Evolutionary conservation across 2,329 filamentous ascomycete genomes (phyloP).

Genomic region (Simplicillium aogashimaense): DNA sequence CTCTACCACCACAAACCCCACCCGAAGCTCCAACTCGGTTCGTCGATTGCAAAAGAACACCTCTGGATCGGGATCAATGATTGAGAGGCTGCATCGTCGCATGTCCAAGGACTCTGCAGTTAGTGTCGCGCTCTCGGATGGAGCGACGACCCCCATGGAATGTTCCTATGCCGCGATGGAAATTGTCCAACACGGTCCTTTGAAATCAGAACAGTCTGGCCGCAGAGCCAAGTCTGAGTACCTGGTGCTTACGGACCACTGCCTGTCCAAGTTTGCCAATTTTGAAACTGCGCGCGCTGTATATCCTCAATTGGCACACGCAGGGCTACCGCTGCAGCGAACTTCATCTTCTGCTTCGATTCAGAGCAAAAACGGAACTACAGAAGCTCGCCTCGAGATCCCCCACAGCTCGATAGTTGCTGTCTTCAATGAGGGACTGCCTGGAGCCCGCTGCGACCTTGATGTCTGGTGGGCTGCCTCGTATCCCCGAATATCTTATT

Average conservation of each 20-base stretch:
- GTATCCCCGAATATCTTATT: constrained; percentile 32
- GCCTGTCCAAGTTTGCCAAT: constrained; percentile 39
- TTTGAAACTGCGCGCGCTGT: constrained; percentile 34
- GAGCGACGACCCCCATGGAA: constrained; percentile 17
- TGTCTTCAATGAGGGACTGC: constrained; percentile 40
- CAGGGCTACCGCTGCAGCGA: constrained; percentile 12
- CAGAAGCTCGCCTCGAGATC: constrained; percentile 33
- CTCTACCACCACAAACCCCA: constrained; percentile 18
- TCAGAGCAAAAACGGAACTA: constrained; percentile 18
- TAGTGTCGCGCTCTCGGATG: constrained; percentile 19
- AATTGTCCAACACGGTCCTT: constrained; percentile 31
- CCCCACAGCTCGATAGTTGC: constrained; percentile 41
- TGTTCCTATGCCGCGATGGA: constrained; percentile 25
- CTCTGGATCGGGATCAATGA: constrained; percentile 28
- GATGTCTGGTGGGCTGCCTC: constrained; percentile 47
- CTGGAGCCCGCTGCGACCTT: constrained; percentile 37
- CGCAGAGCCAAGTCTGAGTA: constrained; percentile 40
- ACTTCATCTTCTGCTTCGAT: constrained; percentile 13
- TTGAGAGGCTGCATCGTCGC: constrained; percentile 29
- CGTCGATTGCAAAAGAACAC: constrained; percentile 26
- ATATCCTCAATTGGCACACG: constrained; percentile 33
- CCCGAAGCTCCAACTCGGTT: constrained; percentile 19
- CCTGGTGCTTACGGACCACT: constrained; percentile 40
- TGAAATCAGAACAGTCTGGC: constrained; percentile 39
- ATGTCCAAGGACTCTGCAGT: constrained; percentile 25